Conservation (phyloP, 2,329 filamentous ascomycete genomes). For the Xylaria multiplex region DNA sequence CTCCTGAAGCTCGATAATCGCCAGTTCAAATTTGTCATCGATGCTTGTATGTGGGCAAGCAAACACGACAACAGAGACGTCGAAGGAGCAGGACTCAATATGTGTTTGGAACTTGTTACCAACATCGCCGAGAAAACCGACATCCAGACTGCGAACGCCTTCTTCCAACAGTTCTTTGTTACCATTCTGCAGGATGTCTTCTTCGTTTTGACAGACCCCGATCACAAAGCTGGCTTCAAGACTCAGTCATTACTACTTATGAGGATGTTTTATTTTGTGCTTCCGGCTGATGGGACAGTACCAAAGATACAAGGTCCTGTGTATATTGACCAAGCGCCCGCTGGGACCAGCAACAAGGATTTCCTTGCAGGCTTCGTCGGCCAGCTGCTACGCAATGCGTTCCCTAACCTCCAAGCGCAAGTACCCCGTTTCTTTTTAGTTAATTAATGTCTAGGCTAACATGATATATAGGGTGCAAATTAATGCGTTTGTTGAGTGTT, state of each 20-base stretch:
- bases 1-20: constrained; percentile 92
- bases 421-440: constrained; percentile 50
- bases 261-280: constrained; percentile 96
- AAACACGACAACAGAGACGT: constrained; percentile 99
- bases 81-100: constrained; percentile 93
- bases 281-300: constrained; percentile 71
- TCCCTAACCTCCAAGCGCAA: constrained; percentile 90
- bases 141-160: constrained; percentile 83
- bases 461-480: constrained; percentile 76
- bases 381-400: constrained; percentile 85
- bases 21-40: constrained; percentile 99
- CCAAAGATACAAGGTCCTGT: constrained; percentile 94
- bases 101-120: constrained; percentile 96
- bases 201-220: constrained; percentile 95
- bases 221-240: constrained; percentile 99
- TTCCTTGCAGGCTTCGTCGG: constrained; percentile 91
- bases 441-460: constrained; percentile 50
- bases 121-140: constrained; percentile 97
- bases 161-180: constrained; percentile 98
- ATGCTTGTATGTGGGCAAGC: constrained; percentile 99
- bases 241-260: constrained; percentile 93
- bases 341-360: constrained; percentile 87
- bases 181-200: constrained; percentile 97
- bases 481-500: constrained; percentile 84
- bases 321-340: constrained; percentile 85